Conservation (phyloP, 176 grass and related monocot species). For the Oryza rufipogon region DNA sequence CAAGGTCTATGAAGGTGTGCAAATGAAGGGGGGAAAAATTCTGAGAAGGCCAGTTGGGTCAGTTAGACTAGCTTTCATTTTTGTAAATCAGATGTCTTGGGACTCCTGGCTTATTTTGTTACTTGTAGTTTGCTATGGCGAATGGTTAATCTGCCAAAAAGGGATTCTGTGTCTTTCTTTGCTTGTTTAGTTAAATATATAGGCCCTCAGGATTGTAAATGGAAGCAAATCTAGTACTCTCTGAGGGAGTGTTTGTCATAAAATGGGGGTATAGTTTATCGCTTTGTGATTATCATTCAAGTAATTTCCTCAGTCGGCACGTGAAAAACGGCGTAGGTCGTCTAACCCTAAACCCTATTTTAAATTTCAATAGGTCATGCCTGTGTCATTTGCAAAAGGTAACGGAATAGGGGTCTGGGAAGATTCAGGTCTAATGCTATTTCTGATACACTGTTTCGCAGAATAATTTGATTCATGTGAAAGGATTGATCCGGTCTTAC, state of each 20-base stretch:
- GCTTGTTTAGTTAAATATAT: background rate
- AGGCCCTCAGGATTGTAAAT: constrained; percentile 1
- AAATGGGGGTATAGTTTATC: background rate
- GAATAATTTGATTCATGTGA: no score
- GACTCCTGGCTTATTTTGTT: constrained; percentile 27
- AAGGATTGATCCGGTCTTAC: no score
- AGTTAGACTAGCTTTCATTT: constrained; percentile 13
- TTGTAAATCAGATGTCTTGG: constrained; percentile 28
- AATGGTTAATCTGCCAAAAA: background rate
- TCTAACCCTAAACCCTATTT: background rate
- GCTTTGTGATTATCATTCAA: background rate
- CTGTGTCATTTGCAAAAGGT: background rate
- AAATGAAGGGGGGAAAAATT: background rate
- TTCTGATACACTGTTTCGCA: no score
- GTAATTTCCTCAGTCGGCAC: background rate
- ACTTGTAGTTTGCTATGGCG: background rate
- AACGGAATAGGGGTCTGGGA: background rate
- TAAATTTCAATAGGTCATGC: background rate
- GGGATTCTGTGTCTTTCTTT: background rate
- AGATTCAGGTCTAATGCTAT: background rate
- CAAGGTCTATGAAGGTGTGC: constrained; percentile 30
- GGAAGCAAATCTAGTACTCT: background rate
- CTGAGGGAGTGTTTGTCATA: background rate
- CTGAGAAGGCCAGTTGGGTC: constrained; percentile 17
- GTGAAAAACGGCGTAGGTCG: background rate